phyloP scores from a whole-genome alignment of 1,284 basidiomycete genomes.

The Pulveroboletus sp. region DNA sequence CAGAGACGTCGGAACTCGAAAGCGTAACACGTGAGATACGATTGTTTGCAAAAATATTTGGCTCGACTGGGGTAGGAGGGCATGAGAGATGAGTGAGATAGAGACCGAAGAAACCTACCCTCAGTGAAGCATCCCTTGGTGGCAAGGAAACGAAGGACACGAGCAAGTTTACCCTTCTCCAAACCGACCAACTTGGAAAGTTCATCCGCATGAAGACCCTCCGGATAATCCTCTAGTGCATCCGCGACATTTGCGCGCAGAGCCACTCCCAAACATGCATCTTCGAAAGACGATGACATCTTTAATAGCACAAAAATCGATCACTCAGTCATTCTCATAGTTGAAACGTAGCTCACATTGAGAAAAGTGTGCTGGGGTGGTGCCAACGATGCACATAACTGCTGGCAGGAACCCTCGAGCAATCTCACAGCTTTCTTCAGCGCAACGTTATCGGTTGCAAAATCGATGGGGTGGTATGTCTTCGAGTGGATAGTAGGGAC shows the following conservation, averaged over 20 bases:
- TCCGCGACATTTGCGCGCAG: background rate
- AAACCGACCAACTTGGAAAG: no score
- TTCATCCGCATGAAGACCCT: slow-evolving; percentile 20
- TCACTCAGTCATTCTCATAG: background rate
- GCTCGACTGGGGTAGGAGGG: slow-evolving; percentile 14
- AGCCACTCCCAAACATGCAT: slow-evolving; percentile 24
- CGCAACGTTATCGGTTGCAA: slow-evolving; percentile 17
- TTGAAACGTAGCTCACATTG: slow-evolving; percentile 20
- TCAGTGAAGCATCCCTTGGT: slow-evolving; percentile 23
- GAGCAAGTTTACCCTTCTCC: slow-evolving; percentile 28
- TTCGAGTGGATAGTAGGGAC: slow-evolving; percentile 18
- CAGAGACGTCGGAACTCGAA: slow-evolving; percentile 10
- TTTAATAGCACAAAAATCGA: background rate
- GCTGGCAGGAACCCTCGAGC: no score
- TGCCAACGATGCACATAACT: no score
- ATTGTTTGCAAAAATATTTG: slow-evolving; percentile 25
- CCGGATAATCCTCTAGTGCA: slow-evolving; percentile 17
- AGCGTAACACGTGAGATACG: slow-evolving; percentile 3
- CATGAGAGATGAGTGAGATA: background rate
- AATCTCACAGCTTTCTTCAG: no score
- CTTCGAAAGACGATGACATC: slow-evolving; percentile 23
- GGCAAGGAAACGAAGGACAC: slow-evolving; percentile 25
- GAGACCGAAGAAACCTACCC: slow-evolving; percentile 8
- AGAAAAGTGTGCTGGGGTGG: no score
- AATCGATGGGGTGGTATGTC: slow-evolving; percentile 23